Evolutionary conservation across 73 alveolate genomes (phyloP).

Genomic region (Uronychia binucleata): DNA sequence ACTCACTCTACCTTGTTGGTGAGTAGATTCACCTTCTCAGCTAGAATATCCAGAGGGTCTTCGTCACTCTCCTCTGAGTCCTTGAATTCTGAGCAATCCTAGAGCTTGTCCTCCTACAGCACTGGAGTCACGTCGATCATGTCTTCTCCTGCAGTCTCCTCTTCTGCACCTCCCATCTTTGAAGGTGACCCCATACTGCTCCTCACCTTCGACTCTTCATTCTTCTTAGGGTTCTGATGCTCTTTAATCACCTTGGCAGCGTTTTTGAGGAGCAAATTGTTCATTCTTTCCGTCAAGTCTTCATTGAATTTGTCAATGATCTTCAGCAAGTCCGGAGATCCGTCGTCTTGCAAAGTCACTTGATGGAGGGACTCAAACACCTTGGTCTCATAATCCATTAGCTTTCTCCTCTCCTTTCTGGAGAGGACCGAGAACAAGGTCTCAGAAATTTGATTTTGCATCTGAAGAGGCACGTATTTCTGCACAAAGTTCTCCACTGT

Average conservation of each 20-base stretch:
- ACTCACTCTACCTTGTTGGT: not conserved
- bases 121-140: not conserved
- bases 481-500: conserved; percentile 24
- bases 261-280: too few relatives aligned
- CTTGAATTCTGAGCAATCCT: not conserved
- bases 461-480: conserved; percentile 28
- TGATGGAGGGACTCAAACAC: conserved; percentile 13
- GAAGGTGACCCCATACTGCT: not conserved
- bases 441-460: conserved; percentile 20
- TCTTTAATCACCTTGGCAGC: not conserved
- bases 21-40: not conserved
- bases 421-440: conserved; percentile 13
- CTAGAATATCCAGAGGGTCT: not conserved
- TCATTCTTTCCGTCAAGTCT: not conserved
- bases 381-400: conserved; percentile 38
- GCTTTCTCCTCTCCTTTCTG: conserved; percentile 14
- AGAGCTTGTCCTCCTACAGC: not conserved
- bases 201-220: not conserved
- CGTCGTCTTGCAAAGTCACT: conserved; percentile 20
- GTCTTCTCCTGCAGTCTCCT: not conserved
- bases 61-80: not conserved
- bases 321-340: conserved; percentile 1
- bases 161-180: not conserved
- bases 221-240: not conserved
- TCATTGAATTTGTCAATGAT: not conserved